A percentile compares a stretch with the other conserved stretches of the same genome.
Evolutionary conservation across 352 stramenopile species (phyloP).

Genomic region (Pythium sukuiense): DNA sequence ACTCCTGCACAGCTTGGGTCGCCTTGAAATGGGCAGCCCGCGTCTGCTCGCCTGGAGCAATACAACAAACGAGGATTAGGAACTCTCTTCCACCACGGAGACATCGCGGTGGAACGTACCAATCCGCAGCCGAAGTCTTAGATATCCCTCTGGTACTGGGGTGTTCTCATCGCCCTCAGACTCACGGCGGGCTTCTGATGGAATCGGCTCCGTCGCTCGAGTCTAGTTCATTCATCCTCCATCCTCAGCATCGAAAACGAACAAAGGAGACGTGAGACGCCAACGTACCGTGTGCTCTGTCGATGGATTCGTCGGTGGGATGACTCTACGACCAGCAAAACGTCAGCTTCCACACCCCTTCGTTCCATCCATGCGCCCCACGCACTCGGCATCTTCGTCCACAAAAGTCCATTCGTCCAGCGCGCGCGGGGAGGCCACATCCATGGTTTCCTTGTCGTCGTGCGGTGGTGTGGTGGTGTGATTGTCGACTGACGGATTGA

Average conservation of each 20-base stretch:
- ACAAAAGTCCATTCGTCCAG: slow-evolving; percentile 74
- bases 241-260: background rate
- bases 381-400: slow-evolving; percentile 67
- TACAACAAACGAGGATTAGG: background rate
- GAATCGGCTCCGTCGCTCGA: background rate
- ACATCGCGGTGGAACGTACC: slow-evolving; percentile 13
- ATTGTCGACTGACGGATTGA: background rate
- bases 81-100: background rate
- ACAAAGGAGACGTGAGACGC: background rate
- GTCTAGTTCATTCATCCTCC: background rate
- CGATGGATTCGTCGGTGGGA: background rate
- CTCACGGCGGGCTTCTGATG: background rate
- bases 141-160: slow-evolving; percentile 44
- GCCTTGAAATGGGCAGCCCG: slow-evolving; percentile 60
- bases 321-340: background rate
- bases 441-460: slow-evolving; percentile 6
- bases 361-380: slow-evolving; percentile 3
- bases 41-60: slow-evolving; percentile 42
- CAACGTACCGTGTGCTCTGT: background rate
- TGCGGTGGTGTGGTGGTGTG: background rate
- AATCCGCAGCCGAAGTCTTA: slow-evolving; percentile 60
- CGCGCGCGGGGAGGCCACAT: slow-evolving; percentile 19
- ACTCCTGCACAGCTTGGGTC: slow-evolving; percentile 65
- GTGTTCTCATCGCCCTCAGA: background rate
- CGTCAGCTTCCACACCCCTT: background rate